Evolutionary conservation across 2,329 filamentous ascomycete genomes (phyloP).

Genomic region (Calonectria leucothoes): DNA sequence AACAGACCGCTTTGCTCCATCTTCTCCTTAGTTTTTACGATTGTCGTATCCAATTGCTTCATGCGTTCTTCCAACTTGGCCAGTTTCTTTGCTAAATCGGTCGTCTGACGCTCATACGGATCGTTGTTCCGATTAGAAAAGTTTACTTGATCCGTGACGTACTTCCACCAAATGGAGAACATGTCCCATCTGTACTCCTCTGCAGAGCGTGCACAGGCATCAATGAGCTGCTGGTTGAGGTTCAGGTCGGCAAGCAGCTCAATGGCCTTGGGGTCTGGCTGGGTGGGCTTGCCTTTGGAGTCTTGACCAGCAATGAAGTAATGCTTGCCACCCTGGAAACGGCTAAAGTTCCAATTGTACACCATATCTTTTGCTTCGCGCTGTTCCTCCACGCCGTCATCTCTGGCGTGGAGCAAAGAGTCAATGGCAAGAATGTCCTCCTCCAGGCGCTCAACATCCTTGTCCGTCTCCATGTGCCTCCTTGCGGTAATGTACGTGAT

Average conservation of each 20-base stretch:
- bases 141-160: slow-evolving; percentile 31
- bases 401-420: slow-evolving; percentile 40
- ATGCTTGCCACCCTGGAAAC: slow-evolving; percentile 39
- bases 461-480: slow-evolving; percentile 40
- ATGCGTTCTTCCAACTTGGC: no score
- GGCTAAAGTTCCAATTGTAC: slow-evolving; percentile 45
- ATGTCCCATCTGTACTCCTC: slow-evolving; percentile 52
- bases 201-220: slow-evolving; percentile 30
- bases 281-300: slow-evolving; percentile 1
- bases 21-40: no score
- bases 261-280: neutral
- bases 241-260: slow-evolving; percentile 38
- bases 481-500: slow-evolving; percentile 45
- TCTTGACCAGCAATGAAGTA: slow-evolving; percentile 39
- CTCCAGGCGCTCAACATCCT: slow-evolving; percentile 18
- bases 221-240: slow-evolving; percentile 35
- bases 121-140: no score
- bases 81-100: no score
- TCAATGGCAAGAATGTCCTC: slow-evolving; percentile 39
- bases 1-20: no score
- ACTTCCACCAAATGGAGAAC: slow-evolving; percentile 57
- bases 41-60: no score
- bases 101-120: no score
- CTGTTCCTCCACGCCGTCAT: slow-evolving; percentile 48
- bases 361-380: slow-evolving; percentile 44